Percentiles rank a stretch among this genome's conserved stretches.
Conservation (phyloP, 345 rosid genomes). For the Microcos paniculata region DNA sequence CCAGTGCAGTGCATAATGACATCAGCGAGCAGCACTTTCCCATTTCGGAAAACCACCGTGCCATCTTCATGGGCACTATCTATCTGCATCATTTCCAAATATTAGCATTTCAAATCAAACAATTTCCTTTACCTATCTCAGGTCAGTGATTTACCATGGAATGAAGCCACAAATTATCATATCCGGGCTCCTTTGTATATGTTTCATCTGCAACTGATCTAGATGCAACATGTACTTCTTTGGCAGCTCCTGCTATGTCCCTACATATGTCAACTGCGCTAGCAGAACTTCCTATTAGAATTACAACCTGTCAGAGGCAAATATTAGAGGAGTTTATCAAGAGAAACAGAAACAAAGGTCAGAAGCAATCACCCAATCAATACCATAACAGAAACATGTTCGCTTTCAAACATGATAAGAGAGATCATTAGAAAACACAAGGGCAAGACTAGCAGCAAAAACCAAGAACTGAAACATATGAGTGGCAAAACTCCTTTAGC, state of each 20-base stretch:
- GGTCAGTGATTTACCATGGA: slow-evolving; percentile 62
- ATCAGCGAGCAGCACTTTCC: slow-evolving; percentile 46
- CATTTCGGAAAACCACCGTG: slow-evolving; percentile 53
- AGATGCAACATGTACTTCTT: slow-evolving; percentile 76
- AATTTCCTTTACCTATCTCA: neutral
- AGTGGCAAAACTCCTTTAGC: neutral
- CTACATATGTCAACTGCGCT: slow-evolving; percentile 75
- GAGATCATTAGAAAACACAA: neutral
- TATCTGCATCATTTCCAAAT: slow-evolving; percentile 47
- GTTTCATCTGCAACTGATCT: slow-evolving; percentile 54
- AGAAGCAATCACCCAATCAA: neutral
- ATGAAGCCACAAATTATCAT: slow-evolving; percentile 65
- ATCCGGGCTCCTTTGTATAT: slow-evolving; percentile 39
- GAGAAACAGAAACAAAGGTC: slow-evolving; percentile 11
- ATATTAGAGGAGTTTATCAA: neutral
- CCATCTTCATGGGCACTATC: slow-evolving; percentile 60
- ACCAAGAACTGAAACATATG: neutral
- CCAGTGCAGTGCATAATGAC: slow-evolving; percentile 83
- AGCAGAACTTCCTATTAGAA: slow-evolving; percentile 66
- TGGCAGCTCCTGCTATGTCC: slow-evolving; percentile 66
- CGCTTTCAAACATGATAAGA: neutral
- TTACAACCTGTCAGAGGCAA: slow-evolving; percentile 46
- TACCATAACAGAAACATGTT: neutral
- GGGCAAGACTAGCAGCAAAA: neutral
- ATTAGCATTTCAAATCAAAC: slow-evolving; percentile 16